phyloP scores from a whole-genome alignment of 2,329 filamentous ascomycete species.

The Sporothrix euskadiensis region DNA sequence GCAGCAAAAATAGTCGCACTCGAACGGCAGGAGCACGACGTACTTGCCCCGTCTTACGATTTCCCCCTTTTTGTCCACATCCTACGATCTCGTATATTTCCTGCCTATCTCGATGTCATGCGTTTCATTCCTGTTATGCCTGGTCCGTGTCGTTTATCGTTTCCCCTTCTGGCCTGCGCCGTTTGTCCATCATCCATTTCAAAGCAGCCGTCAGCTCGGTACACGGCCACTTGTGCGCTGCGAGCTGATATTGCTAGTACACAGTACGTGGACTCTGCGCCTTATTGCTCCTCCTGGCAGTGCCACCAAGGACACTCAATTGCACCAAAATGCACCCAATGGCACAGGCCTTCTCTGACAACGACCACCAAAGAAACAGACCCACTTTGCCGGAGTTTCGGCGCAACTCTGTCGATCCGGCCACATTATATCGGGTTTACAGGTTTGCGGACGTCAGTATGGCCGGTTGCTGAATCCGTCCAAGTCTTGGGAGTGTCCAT shows the following conservation, averaged over 20 bases:
- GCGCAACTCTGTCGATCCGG: constrained; percentile 27
- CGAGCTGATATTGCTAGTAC: background rate
- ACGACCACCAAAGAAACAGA: background rate
- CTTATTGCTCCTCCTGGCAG: background rate
- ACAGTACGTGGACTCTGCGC: background rate
- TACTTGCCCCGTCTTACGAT: constrained; percentile 10
- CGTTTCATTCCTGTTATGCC: background rate
- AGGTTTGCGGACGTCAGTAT: background rate
- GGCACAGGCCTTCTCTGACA: background rate
- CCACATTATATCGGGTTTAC: background rate
- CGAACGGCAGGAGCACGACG: no score
- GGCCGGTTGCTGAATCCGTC: constrained; percentile 1
- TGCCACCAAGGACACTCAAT: background rate
- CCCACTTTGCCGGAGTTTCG: constrained; percentile 33
- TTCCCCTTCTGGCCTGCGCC: background rate
- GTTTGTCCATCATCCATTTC: background rate
- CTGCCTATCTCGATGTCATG: background rate
- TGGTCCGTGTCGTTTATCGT: background rate
- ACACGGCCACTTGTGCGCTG: background rate
- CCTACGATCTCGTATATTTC: background rate
- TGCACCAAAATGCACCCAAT: background rate
- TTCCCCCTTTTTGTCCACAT: background rate
- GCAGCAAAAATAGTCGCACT: constrained; percentile 1
- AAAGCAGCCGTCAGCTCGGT: background rate
- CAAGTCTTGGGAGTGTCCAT: background rate